Conservation (phyloP, 306 rosid genomes). For the Medicago ruthenica region DNA sequence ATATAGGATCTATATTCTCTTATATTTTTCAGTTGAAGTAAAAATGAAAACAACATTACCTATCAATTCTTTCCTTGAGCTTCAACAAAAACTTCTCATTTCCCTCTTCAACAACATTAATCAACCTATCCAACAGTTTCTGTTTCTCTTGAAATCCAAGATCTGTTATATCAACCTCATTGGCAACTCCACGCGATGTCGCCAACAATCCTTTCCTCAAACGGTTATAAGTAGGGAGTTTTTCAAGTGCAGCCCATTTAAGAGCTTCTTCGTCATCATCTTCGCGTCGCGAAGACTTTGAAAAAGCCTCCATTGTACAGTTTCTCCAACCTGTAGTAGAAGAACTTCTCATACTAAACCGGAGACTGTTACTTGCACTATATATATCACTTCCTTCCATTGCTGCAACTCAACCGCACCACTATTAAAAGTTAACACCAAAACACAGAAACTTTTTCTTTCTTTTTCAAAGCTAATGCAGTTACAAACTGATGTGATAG, state of each 20-base stretch:
- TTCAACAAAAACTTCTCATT: constrained; percentile 58
- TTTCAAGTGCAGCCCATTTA: constrained; percentile 77
- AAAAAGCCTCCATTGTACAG: constrained; percentile 54
- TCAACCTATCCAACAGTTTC: constrained; percentile 54
- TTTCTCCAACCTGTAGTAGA: constrained; percentile 54
- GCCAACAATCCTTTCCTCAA: constrained; percentile 69
- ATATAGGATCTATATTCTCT: not conserved
- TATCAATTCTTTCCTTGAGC: constrained; percentile 68
- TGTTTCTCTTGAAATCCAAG: constrained; percentile 51
- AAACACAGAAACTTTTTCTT: constrained; percentile 13
- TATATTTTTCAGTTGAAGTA: not conserved
- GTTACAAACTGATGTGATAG: constrained; percentile 3
- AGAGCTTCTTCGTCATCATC: constrained; percentile 82
- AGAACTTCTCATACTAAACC: constrained; percentile 39
- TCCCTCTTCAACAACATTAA: constrained; percentile 59
- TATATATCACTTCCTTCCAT: constrained; percentile 41
- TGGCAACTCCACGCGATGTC: constrained; percentile 49
- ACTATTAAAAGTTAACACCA: not conserved
- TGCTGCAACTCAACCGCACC: not conserved
- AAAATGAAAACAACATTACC: constrained; percentile 30
- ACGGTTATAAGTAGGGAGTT: constrained; percentile 80
- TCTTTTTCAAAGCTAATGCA: constrained; percentile 11
- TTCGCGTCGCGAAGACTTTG: constrained; percentile 47
- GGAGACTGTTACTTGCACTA: constrained; percentile 43
- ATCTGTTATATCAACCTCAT: constrained; percentile 58